A percentile compares a stretch with the other conserved stretches of the same genome.
These are phyloP conservation scores for Juglanconis juglandina DNA, from an alignment of 2,329 filamentous ascomycete species.

Conservation along the genomic window DNA sequence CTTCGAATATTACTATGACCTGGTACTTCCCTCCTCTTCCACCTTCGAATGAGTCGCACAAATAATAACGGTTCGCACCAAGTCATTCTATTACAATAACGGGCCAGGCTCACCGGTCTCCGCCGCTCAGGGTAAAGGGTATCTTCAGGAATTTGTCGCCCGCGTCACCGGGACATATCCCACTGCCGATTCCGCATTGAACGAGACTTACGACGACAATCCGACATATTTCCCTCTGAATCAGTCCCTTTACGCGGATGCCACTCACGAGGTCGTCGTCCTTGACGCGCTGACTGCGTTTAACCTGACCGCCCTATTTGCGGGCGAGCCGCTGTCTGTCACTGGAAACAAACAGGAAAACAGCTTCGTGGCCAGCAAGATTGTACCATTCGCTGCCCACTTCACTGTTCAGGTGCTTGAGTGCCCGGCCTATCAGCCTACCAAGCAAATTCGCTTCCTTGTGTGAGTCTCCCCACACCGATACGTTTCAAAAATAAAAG, in stretches of 20 bases:
- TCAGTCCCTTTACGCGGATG: constrained; percentile 40
- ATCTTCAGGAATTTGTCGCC: constrained; percentile 31
- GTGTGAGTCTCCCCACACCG: constrained; percentile 23
- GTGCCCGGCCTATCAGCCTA: constrained; percentile 28
- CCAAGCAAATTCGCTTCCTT: constrained; percentile 31
- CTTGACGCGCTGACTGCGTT: constrained; percentile 30
- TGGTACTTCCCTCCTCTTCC: constrained; percentile 32
- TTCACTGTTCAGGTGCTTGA: constrained; percentile 32
- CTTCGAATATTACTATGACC: constrained; percentile 41
- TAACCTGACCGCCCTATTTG: constrained; percentile 30
- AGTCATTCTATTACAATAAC: constrained; percentile 30
- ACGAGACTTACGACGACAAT: constrained; percentile 35
- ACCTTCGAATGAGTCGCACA: not conserved
- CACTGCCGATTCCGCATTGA: constrained; percentile 26
- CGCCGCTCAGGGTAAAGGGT: constrained; percentile 30
- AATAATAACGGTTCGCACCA: constrained; percentile 11
- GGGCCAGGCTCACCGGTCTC: constrained; percentile 32
- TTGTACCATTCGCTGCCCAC: constrained; percentile 31
- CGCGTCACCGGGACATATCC: constrained; percentile 30
- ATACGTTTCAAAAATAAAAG: not conserved
- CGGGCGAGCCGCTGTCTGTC: constrained; percentile 25
- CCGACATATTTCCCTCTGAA: constrained; percentile 40
- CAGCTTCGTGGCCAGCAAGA: constrained; percentile 29
- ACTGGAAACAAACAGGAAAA: constrained; percentile 22
- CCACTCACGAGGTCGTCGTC: constrained; percentile 40